Conservation (phyloP, 2,329 filamentous ascomycete genomes). For the Fusarium nurragi region DNA sequence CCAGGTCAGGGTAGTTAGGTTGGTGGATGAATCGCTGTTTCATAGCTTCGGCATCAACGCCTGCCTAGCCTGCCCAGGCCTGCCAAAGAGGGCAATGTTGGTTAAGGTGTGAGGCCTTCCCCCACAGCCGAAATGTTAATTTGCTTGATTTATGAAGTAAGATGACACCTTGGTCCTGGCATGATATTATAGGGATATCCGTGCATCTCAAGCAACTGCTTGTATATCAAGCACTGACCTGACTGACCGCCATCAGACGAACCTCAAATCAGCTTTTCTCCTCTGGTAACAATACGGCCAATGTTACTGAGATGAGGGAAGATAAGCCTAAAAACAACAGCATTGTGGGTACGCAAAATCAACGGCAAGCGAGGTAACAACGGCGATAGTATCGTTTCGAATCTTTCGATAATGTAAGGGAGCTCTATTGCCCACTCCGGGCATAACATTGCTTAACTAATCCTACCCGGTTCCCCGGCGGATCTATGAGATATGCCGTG, state of each 20-base stretch:
- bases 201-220: conserved; percentile 1
- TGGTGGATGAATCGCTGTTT: conserved; percentile 31
- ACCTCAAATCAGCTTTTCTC: not conserved
- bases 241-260: conserved; percentile 21
- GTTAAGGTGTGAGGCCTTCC: conserved; percentile 33
- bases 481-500: conserved; percentile 25
- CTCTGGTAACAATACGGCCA: conserved; percentile 4
- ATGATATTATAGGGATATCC: conserved; percentile 8
- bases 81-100: conserved; percentile 16
- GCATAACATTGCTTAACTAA: conserved; percentile 8
- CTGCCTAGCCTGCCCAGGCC: not conserved
- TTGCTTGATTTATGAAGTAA: conserved; percentile 25
- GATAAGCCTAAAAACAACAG: conserved; percentile 28
- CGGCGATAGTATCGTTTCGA: conserved; percentile 25
- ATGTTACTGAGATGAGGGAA: conserved; percentile 3
- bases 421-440: conserved; percentile 6
- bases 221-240: conserved; percentile 20
- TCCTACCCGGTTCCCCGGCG: conserved; percentile 25
- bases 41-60: conserved; percentile 20
- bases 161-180: conserved; percentile 15
- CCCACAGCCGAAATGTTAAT: conserved; percentile 10
- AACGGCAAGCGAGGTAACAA: conserved; percentile 6
- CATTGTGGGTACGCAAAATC: not conserved
- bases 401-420: conserved; percentile 25
- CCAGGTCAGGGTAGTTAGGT: conserved; percentile 21